phyloP scores from a whole-genome alignment of 225 moss, liverwort and hornwort species.

The Marchantia polymorpha region DNA sequence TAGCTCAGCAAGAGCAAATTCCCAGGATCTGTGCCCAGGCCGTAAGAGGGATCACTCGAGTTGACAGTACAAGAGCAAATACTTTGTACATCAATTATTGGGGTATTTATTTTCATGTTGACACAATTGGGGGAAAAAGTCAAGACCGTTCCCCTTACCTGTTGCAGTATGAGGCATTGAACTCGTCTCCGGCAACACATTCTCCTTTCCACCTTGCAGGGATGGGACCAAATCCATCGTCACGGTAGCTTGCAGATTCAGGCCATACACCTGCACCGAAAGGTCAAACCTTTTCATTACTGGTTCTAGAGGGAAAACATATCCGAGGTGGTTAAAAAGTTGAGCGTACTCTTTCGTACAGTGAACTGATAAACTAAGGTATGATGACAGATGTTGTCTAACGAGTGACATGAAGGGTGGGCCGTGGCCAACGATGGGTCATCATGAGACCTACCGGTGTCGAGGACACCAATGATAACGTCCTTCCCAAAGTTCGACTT shows the following conservation, averaged over 20 bases:
- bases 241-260: slow-evolving; percentile 62
- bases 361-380: neutral
- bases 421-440: neutral
- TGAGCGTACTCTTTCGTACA: neutral
- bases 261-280: slow-evolving; percentile 56
- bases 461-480: slow-evolving; percentile 53
- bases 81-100: neutral
- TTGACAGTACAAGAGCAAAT: neutral
- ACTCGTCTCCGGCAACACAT: slow-evolving; percentile 49
- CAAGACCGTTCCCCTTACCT: slow-evolving; percentile 35
- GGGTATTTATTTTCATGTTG: neutral
- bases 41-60: too few relatives aligned
- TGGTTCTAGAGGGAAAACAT: neutral
- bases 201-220: slow-evolving; percentile 72
- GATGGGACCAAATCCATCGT: slow-evolving; percentile 51
- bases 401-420: neutral
- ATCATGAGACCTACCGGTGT: slow-evolving; percentile 44
- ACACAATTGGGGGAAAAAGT: neutral
- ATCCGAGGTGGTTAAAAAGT: neutral
- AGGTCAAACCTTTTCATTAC: neutral
- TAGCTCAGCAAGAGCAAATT: neutral
- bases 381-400: neutral
- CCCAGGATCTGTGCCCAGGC: neutral
- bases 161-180: slow-evolving; percentile 61
- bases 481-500: slow-evolving; percentile 47